Evolutionary conservation across 495 filamentous ascomycete species (phyloP), one percentile per base, ranked within the genome.

Genomic region (Penicillium ochrochloron): DNA sequence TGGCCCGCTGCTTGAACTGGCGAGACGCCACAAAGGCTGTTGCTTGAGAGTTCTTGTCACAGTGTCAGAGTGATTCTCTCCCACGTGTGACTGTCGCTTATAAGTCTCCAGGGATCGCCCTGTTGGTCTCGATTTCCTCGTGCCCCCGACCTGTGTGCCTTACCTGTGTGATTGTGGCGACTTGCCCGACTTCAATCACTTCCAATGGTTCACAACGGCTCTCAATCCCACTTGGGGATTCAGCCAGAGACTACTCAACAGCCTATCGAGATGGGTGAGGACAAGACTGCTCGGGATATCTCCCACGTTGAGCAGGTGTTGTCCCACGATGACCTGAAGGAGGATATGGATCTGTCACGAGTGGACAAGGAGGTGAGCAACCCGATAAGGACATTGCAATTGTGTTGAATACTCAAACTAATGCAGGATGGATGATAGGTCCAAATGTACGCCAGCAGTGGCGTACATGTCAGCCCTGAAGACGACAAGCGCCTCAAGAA

Each of bases 361-460:
- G 77, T 91, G 19, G 89, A 91, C 72, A 76, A 80, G 52, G 89
- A 90, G 19, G 59, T 61, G 27, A 37, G 53, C 6, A 23, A 2
- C 42, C 35, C 10, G 1, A 44, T 2, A 0, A 27, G 1, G 23
- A 14, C 19, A 27, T 23, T 0, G 2, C 10, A 5, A 11, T 2
- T 3, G 15, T 44, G 15, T 50, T 15, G 9, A 19, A 29, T 23
- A 4, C 11, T 5, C 12, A n/a, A 31, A 25, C 27, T 61, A 19
- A 42, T n/a, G 0, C 8, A 5, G 9, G 9, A 33, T n/a, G 1
- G 2, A 19, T 27, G 25, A 1, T 31, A 52, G 68, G 73, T 92
- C 31, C 85, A 84, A 64, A 84, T 86, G 69, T 90, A 91, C 68
- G 83, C 83, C 23, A 76, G 78, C 34, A 31, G 78, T 76, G 6